These are phyloP conservation scores for Albifimbria verrucaria DNA, from an alignment of 2,329 filamentous ascomycete species.

Conservation along the genomic window DNA sequence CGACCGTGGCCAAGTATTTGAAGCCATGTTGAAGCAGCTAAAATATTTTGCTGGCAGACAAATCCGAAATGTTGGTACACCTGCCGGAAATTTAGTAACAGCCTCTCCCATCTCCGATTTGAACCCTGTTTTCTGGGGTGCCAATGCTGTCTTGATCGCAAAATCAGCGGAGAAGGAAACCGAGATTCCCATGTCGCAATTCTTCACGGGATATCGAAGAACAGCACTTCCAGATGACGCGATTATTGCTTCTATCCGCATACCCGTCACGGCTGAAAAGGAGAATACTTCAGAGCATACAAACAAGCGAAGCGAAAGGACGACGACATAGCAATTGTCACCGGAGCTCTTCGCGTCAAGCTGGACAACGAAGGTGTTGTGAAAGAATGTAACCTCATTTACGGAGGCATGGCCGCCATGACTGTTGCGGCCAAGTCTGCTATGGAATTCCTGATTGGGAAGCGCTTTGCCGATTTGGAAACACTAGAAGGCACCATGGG, in stretches of 20 bases:
- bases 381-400: conserved; percentile 74
- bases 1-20: conserved; percentile 72
- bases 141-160: conserved; percentile 76
- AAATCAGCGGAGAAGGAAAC: conserved; percentile 70
- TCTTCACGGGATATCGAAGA: conserved; percentile 87
- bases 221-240: conserved; percentile 80
- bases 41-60: conserved; percentile 93
- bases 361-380: conserved; percentile 69
- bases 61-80: conserved; percentile 96
- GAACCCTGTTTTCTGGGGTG: conserved; percentile 89
- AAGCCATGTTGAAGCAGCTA: conserved; percentile 89
- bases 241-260: conserved; percentile 81
- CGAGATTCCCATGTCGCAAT: conserved; percentile 86
- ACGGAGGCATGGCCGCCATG: conserved; percentile 91
- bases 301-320: conserved; percentile 98
- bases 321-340: conserved; percentile 97
- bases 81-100: conserved; percentile 89
- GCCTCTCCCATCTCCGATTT: conserved; percentile 95
- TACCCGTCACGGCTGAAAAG: conserved; percentile 70
- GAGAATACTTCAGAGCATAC: conserved; percentile 84
- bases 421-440: conserved; percentile 85
- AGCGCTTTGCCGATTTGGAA: conserved; percentile 72
- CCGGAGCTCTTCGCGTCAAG: conserved; percentile 74
- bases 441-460: conserved; percentile 70
- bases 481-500: conserved; percentile 90